Percentiles rank a stretch among this genome's conserved stretches.
Evolutionary conservation across 2,329 filamentous ascomycete species (phyloP).

Genomic region (Orbilia blumenaviensis): DNA sequence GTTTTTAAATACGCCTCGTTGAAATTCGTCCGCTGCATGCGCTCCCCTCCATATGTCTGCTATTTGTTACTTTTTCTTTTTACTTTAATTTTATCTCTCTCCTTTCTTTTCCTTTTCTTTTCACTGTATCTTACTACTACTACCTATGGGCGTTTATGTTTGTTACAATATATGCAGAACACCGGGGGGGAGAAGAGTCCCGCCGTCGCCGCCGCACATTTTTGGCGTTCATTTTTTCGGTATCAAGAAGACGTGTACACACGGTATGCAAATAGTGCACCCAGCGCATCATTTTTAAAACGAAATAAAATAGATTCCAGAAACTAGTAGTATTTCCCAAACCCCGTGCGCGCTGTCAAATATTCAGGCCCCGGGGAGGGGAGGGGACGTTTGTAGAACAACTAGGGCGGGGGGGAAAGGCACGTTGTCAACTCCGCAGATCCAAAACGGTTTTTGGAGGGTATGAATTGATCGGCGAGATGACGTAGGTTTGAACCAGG

Average conservation of each 20-base stretch:
- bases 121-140: neutral
- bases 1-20: neutral
- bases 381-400: too few species aligned
- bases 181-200: neutral
- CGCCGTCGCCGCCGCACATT: neutral
- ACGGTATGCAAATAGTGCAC: neutral
- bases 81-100: neutral
- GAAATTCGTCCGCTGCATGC: neutral
- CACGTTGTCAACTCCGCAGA: too few species aligned
- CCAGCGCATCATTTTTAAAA: neutral
- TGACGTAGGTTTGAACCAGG: neutral
- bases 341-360: too few species aligned
- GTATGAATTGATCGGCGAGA: constrained; percentile 12
- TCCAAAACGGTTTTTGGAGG: neutral
- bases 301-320: neutral
- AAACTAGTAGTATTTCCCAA: too few species aligned
- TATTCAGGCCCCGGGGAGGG: too few species aligned
- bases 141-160: constrained; percentile 6
- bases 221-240: constrained; percentile 8
- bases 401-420: too few species aligned
- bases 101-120: too few species aligned
- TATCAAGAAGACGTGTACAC: constrained; percentile 4
- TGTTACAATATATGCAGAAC: neutral
- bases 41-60: neutral
- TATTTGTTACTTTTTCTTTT: neutral